Evolutionary conservation across 257 asterid species (phyloP).

Genomic region (Fraxinus americana): DNA sequence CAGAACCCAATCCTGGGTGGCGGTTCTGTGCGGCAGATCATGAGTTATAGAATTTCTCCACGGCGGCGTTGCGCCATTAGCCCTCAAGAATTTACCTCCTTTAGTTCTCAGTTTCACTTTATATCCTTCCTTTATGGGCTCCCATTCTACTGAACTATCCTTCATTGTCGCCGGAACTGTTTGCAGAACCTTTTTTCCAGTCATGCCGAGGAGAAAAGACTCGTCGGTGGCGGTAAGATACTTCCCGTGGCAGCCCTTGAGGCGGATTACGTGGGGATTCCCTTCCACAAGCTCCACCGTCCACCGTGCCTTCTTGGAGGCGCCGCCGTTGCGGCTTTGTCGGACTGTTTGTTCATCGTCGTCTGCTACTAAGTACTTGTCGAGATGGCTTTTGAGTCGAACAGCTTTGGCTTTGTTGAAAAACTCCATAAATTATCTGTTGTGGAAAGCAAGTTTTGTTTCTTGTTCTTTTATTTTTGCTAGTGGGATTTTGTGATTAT

Average conservation of each 20-base stretch:
- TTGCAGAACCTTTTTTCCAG: slow-evolving; percentile 56
- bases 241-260: slow-evolving; percentile 57
- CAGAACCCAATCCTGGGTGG: slow-evolving; percentile 65
- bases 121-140: slow-evolving; percentile 61
- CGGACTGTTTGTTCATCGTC: slow-evolving; percentile 61
- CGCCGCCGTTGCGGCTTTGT: slow-evolving; percentile 70
- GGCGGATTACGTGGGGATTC: slow-evolving; percentile 55
- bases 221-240: slow-evolving; percentile 71
- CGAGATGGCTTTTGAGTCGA: slow-evolving; percentile 61
- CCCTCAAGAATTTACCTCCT: slow-evolving; percentile 59
- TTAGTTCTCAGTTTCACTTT: slow-evolving; percentile 45
- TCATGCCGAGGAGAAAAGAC: slow-evolving; percentile 52
- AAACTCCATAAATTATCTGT: slow-evolving; percentile 45
- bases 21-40: slow-evolving; percentile 62
- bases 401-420: slow-evolving; percentile 57
- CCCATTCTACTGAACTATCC: slow-evolving; percentile 52
- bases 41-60: slow-evolving; percentile 72
- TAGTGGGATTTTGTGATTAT: neutral
- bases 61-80: slow-evolving; percentile 66
- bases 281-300: slow-evolving; percentile 48
- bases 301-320: slow-evolving; percentile 65
- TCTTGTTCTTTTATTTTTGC: neutral
- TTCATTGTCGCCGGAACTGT: slow-evolving; percentile 10
- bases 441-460: slow-evolving; percentile 6
- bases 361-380: slow-evolving; percentile 65